Base-by-base conservation (phyloP, 305 asterid species). In the Coffea humblotiana region DNA sequence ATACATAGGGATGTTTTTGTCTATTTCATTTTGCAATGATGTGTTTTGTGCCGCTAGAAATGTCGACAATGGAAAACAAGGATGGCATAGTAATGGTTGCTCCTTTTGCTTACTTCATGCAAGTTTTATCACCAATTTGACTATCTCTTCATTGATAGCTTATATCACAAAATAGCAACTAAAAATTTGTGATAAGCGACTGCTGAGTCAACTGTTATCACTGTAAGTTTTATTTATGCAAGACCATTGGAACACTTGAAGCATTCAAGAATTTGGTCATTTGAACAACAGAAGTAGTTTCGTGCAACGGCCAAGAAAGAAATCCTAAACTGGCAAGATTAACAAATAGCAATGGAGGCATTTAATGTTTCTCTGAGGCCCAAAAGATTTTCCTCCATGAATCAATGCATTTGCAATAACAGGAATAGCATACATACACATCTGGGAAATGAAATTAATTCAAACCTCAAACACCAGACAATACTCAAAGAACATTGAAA, bases 131-230 rank as follows among this genome's bases (percentile, higher is more conserved):
- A 29, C 29, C 64, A 27, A 29, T 52, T 13, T 73, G 64, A 65
- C 15, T 64, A 29, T 14, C 70, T 29, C 70, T 65, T 65, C 5
- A 64, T 27, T 73, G 40, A 52, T 16, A 16, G 61, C 40, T 47
- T 73, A 51, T 60, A 54, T n/a, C 19, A 74, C 47, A 21, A 52
- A 40, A 73, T 51, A 51, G 77, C 29, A 54, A 54, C 77, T 74
- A 73, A 2, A 19, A 16, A 10, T 49, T 48, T 73, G 67, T 43
- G 45, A 74, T 35, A 16, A 27, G 9, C 29, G 43, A 74, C 68
- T 47, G 8, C 4, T 9, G 35, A 21, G 32, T 32, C 65, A 27
- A 16, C 32, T 19, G 12, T 52, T 35, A n/a, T 6, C 27, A 6
- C 1, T 1, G 2, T 13, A 6, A n/a, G 21, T 13, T 72, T 11